These are phyloP conservation scores for Parastagonospora nodorum DNA, from an alignment of 2,329 filamentous ascomycete species.

Conservation along the genomic window DNA sequence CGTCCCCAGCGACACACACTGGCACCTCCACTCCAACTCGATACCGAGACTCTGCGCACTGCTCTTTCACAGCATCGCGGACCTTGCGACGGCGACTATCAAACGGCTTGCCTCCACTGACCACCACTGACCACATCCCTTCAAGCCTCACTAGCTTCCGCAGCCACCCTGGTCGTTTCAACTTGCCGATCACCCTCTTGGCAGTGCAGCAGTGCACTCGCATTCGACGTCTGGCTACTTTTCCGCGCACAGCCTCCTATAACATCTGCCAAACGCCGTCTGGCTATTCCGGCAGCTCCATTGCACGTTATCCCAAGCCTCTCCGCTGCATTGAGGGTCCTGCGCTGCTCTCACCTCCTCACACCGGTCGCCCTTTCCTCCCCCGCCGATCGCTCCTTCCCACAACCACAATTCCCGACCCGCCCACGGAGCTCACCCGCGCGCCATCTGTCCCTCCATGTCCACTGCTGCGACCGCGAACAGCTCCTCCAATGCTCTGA, in stretches of 20 bases:
- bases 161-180: constrained; percentile 8
- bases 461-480: constrained; percentile 38
- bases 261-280: constrained; percentile 25
- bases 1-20: background rate
- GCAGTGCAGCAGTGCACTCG: constrained; percentile 6
- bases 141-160: constrained; percentile 6
- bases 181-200: constrained; percentile 7
- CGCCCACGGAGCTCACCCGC: constrained; percentile 20
- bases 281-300: constrained; percentile 13
- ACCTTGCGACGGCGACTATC: background rate
- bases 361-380: background rate
- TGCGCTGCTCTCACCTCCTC: constrained; percentile 25
- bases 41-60: background rate
- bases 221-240: constrained; percentile 16
- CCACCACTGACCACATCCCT: background rate
- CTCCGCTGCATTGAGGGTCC: constrained; percentile 29
- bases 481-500: constrained; percentile 43
- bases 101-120: background rate
- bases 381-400: constrained; percentile 17
- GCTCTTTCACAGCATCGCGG: background rate
- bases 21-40: too few species aligned
- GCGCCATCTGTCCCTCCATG: constrained; percentile 31
- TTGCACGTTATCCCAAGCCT: constrained; percentile 13
- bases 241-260: constrained; percentile 25
- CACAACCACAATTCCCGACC: constrained; percentile 15